phyloP scores from a whole-genome alignment of 805 yeast genomes.

The Diddensiella transvaalensis region DNA sequence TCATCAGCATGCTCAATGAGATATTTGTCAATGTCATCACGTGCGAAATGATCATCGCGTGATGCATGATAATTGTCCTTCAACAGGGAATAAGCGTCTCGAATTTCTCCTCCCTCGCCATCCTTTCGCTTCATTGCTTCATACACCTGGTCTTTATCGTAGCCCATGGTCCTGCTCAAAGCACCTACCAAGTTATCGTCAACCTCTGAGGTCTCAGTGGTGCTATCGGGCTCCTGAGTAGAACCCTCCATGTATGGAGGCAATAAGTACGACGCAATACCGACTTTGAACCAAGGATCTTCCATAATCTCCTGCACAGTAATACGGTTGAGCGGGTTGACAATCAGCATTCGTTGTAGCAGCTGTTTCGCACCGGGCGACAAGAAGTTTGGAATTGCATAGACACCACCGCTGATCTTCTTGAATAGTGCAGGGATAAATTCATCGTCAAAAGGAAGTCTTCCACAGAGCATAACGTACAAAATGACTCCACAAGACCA shows the following conservation, averaged over 20 bases:
- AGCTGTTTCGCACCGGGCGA: conserved; percentile 81
- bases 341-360: conserved; percentile 87
- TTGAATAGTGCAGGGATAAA: conserved; percentile 91
- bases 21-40: conserved; percentile 23
- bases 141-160: conserved; percentile 75
- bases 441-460: conserved; percentile 95
- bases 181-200: conserved; percentile 76
- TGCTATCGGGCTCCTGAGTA: conserved; percentile 9
- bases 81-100: conserved; percentile 80
- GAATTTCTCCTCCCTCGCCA: conserved; percentile 49
- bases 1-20: conserved; percentile 17
- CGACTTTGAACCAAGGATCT: conserved; percentile 88
- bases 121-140: conserved; percentile 53
- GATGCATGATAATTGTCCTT: conserved; percentile 56
- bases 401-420: conserved; percentile 88
- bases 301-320: conserved; percentile 89
- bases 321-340: conserved; percentile 88
- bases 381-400: conserved; percentile 81
- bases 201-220: conserved; percentile 34
- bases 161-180: conserved; percentile 81
- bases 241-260: conserved; percentile 45
- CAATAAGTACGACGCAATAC: conserved; percentile 72
- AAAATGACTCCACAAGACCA: conserved; percentile 97
- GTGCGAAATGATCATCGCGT: conserved; percentile 21
- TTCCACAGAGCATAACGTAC: conserved; percentile 93